Conservation (phyloP, 1,139 yeast genomes). For the Magnusiomyces starmeri region DNA sequence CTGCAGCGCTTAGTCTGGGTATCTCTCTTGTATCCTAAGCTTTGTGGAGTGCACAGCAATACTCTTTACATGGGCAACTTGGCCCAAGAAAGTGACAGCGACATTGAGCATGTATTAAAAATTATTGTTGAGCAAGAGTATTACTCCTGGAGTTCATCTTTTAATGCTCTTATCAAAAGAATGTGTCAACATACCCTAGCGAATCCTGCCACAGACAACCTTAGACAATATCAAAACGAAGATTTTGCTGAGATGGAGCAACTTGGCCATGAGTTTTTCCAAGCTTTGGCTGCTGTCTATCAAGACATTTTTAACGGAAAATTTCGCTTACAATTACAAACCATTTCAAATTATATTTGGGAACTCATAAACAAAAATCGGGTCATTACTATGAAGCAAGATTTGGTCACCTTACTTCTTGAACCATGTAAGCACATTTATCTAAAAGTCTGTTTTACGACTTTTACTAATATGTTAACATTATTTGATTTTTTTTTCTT, state of each 20-base stretch:
- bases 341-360: background rate
- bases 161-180: too few species aligned
- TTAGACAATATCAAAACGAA: background rate
- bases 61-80: too few species aligned
- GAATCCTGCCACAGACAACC: background rate
- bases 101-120: background rate
- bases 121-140: background rate
- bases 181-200: background rate
- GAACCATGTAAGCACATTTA: background rate
- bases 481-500: background rate
- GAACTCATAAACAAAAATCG: background rate
- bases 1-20: slow-evolving; percentile 1
- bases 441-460: too few species aligned
- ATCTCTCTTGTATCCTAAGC: background rate
- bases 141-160: too few species aligned
- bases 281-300: background rate
- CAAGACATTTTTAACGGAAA: background rate
- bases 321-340: background rate
- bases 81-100: background rate
- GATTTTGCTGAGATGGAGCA: background rate
- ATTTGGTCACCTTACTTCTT: background rate
- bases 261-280: background rate
- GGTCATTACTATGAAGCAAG: background rate
- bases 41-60: background rate
- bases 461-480: too few species aligned